These are phyloP conservation scores for Delonix regia DNA, from an alignment of 306 rosid species.

Conservation along the genomic window DNA sequence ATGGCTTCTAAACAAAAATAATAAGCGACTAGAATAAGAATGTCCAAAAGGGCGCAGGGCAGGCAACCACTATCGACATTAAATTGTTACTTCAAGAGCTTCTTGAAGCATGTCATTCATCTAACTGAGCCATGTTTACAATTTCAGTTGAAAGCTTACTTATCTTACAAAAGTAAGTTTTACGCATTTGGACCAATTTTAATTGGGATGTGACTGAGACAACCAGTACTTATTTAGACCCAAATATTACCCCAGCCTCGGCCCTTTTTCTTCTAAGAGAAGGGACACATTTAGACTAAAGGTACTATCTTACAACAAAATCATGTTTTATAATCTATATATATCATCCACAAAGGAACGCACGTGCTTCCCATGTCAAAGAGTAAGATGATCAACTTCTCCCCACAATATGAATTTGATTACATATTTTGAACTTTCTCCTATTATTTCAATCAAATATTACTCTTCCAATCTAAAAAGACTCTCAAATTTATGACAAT, in stretches of 20 bases:
- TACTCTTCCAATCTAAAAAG: conserved; percentile 10
- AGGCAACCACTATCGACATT: neutral
- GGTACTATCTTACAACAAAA: neutral
- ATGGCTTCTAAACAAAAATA: neutral
- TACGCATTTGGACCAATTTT: neutral
- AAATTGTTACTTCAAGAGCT: neutral
- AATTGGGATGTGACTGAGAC: neutral
- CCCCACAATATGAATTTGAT: conserved; percentile 12
- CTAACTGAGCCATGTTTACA: conserved; percentile 2
- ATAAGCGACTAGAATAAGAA: neutral
- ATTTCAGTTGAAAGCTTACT: neutral
- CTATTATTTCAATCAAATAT: neutral
- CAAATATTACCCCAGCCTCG: neutral
- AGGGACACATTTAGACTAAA: neutral
- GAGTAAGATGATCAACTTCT: conserved; percentile 5
- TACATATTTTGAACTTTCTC: neutral
- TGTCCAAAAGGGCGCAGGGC: neutral
- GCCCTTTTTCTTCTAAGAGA: neutral
- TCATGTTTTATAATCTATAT: neutral
- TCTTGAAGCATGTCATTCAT: neutral
- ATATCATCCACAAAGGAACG: conserved; percentile 5
- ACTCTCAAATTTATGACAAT: neutral
- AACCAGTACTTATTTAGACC: neutral
- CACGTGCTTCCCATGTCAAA: neutral
- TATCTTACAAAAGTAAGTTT: neutral